Percentiles rank a stretch among this genome's conserved stretches.
Conservation (phyloP, 306 rosid genomes). For the Betula pendula region DNA sequence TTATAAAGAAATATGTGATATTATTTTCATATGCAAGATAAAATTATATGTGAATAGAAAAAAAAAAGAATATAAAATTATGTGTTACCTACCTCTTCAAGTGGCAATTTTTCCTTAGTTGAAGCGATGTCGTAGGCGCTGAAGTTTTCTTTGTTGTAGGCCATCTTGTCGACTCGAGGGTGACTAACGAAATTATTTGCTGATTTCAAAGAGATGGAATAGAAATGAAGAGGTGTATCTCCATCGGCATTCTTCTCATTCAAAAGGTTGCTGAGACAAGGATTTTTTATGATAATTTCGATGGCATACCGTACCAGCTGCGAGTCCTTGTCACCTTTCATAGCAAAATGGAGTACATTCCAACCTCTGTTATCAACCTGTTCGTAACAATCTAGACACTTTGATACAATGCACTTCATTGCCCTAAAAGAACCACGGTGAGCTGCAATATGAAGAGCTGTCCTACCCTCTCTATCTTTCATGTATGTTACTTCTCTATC, state of each 20-base stretch:
- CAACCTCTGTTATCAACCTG: background rate
- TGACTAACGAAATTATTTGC: background rate
- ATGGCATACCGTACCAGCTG: too few relatives aligned
- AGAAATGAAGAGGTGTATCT: constrained; percentile 3
- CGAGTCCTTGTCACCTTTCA: fast-evolving
- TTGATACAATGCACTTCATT: background rate
- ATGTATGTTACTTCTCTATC: background rate
- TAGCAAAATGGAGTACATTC: constrained; percentile 12
- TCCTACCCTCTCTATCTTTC: background rate
- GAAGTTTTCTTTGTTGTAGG: background rate
- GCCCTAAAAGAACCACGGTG: background rate
- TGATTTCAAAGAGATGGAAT: background rate
- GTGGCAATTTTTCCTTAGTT: too few relatives aligned
- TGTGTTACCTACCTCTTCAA: too few relatives aligned
- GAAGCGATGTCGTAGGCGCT: too few relatives aligned
- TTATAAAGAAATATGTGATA: too few relatives aligned
- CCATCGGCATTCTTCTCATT: background rate
- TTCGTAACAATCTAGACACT: background rate
- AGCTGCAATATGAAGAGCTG: constrained; percentile 18
- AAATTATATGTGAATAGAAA: too few relatives aligned
- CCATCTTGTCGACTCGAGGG: background rate
- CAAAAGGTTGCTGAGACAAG: background rate
- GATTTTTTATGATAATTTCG: background rate
- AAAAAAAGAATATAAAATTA: too few relatives aligned
- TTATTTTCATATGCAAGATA: too few relatives aligned